Evolutionary conservation across 2,329 filamentous ascomycete species (phyloP), one percentile per base, ranked within the genome.

Genomic region (Didymella pomorum): DNA sequence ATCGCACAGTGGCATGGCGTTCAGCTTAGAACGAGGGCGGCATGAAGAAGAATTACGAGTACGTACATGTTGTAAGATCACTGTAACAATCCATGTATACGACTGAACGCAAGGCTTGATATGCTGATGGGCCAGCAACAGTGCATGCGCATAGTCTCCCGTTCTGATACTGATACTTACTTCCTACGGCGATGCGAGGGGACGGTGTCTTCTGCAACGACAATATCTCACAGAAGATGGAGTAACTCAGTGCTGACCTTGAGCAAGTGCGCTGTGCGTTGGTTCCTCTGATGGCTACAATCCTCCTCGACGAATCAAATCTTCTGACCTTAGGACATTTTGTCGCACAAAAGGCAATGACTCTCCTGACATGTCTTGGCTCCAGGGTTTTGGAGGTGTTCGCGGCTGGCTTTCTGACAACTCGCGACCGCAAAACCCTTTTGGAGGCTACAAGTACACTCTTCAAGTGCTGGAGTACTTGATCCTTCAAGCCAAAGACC

Each of bases 1-100:
- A 87, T 95, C 70, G 91, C 91, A 81, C 80, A 81, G 37, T 95
- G 92, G 91, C 91, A 96, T 77, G 91, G 92, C 9, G 83, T 95
- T 59, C 91, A 94, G 80, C 81, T 96, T 69, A 87, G 87, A 76
- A 95, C 91, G 23, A 88, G 83, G 72, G 84, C 79, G 54, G 70
- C 76, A 33, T 78, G 60, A 45, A 28, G 25, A 12, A 11, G 18
- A n/a, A 4, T 5, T 8, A 9, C 21, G 20, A 29, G 51, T 28
- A 64, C 35, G 16, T 50, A 54, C 33, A 43, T 50, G 26, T 21
- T 51, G 50, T 55, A 60, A 55, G 39, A 54, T 33, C 54, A 55
- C 18, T 66, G 58, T 65, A 61, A 43, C 21, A 65, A 16, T 33
- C 5, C 12, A 16, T 51, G 45, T 51, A 50, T 21, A 41, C 25